These are phyloP conservation scores for Vigna radiata DNA, from an alignment of 306 rosid genomes.

Conservation along the genomic window DNA sequence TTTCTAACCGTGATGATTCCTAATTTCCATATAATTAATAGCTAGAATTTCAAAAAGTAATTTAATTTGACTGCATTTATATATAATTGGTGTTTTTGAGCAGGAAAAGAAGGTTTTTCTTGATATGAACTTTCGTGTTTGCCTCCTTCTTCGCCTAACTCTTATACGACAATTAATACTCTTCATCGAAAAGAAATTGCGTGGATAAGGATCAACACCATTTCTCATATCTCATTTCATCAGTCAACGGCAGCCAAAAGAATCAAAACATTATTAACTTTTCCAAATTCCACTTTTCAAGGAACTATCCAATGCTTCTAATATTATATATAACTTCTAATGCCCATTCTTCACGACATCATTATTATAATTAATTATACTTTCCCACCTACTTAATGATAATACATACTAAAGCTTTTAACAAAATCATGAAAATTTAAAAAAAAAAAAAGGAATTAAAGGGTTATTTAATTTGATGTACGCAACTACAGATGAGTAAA, in stretches of 20 bases:
- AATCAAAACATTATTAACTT: neutral
- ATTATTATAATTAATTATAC: neutral
- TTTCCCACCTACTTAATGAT: neutral
- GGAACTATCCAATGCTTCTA: neutral
- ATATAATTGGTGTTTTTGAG: neutral
- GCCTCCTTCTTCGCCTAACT: neutral
- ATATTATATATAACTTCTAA: too few species aligned
- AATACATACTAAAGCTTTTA: too few species aligned
- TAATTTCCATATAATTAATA: too few species aligned
- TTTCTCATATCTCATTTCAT: neutral
- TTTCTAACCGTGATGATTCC: too few species aligned
- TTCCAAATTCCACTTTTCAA: neutral
- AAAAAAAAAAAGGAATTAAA: too few species aligned
- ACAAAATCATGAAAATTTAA: too few species aligned
- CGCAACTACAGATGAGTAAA: neutral
- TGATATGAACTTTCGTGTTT: slow-evolving; percentile 3
- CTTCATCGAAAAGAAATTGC: slow-evolving; percentile 2
- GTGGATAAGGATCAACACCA: slow-evolving; percentile 2
- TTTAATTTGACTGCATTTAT: neutral
- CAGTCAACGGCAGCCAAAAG: slow-evolving; percentile 32
- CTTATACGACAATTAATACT: neutral
- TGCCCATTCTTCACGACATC: neutral
- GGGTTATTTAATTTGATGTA: neutral
- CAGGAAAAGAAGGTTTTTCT: neutral
- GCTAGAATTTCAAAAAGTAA: neutral